A percentile compares a stretch with the other conserved stretches of the same genome.
phyloP scores from a whole-genome alignment of 108 stramenopile genomes.

The Nannochloropsis oceanica region DNA sequence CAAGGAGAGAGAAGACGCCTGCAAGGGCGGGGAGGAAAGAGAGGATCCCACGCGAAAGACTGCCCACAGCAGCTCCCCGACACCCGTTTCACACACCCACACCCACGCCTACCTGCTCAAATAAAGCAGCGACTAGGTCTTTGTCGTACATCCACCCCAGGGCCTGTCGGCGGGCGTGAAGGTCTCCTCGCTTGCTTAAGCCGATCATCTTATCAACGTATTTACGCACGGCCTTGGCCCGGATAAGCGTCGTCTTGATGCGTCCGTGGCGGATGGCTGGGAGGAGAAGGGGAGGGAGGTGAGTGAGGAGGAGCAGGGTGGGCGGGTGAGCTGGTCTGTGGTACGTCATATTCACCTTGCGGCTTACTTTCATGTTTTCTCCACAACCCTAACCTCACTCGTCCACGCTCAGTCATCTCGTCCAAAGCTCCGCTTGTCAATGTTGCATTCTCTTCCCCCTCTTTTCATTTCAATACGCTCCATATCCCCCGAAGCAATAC shows the following conservation, averaged over 20 bases:
- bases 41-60: background rate
- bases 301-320: background rate
- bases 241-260: conserved; percentile 80
- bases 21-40: too few species aligned
- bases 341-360: background rate
- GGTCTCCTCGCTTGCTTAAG: conserved; percentile 74
- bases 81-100: conserved; percentile 34
- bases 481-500: background rate
- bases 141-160: conserved; percentile 91
- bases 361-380: background rate
- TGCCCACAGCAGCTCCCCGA: background rate
- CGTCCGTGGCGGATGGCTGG: conserved; percentile 79
- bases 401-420: too few species aligned
- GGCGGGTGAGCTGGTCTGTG: background rate
- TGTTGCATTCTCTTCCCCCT: background rate
- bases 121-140: conserved; percentile 79
- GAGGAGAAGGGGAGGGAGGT: background rate
- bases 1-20: too few species aligned
- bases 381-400: too few species aligned
- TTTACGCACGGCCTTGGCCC: conserved; percentile 64
- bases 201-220: conserved; percentile 91
- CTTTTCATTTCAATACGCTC: background rate
- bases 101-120: conserved; percentile 75
- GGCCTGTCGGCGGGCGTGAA: conserved; percentile 77
- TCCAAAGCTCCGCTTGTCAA: too few species aligned